Evolutionary conservation across 441 rosid species (phyloP).

Genomic region (Sinapis alba): DNA sequence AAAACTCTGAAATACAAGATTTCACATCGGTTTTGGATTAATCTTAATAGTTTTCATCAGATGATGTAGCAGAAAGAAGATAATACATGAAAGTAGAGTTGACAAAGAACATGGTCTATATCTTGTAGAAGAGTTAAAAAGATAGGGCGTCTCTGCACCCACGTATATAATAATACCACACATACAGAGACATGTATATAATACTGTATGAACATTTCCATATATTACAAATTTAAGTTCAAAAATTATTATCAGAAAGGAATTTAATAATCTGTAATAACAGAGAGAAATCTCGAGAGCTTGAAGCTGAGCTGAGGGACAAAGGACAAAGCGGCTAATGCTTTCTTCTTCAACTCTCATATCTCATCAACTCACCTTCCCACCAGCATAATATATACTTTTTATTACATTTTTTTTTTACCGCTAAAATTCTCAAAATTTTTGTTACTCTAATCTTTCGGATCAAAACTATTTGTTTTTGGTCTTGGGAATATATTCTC

Average conservation of each 20-base stretch:
- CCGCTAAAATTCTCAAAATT: slow-evolving; percentile 18
- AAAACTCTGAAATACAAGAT: not conserved
- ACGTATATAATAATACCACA: not conserved
- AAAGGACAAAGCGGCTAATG: slow-evolving; percentile 20
- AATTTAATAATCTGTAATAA: slow-evolving; percentile 19
- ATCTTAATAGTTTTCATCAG: not conserved
- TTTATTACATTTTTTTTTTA: slow-evolving; percentile 16
- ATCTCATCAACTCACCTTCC: slow-evolving; percentile 33
- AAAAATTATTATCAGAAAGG: not conserved
- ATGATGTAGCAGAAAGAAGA: not conserved
- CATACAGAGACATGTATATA: slow-evolving; percentile 13
- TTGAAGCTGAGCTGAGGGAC: slow-evolving; percentile 40
- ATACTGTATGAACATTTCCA: not conserved
- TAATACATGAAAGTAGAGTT: not conserved
- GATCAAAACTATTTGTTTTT: too few relatives aligned
- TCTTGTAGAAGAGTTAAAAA: not conserved
- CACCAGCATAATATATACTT: slow-evolving; percentile 7
- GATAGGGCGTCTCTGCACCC: not conserved
- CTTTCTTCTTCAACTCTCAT: slow-evolving; percentile 44
- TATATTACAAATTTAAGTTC: slow-evolving; percentile 2
- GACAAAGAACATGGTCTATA: slow-evolving; percentile 21
- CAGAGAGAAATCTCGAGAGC: slow-evolving; percentile 51
- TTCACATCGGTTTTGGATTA: not conserved
- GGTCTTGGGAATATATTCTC: slow-evolving; percentile 19
- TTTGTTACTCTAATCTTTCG: too few relatives aligned